phyloP scores from a whole-genome alignment of 2,329 filamentous ascomycete genomes.

The Aspergillus proliferans region DNA sequence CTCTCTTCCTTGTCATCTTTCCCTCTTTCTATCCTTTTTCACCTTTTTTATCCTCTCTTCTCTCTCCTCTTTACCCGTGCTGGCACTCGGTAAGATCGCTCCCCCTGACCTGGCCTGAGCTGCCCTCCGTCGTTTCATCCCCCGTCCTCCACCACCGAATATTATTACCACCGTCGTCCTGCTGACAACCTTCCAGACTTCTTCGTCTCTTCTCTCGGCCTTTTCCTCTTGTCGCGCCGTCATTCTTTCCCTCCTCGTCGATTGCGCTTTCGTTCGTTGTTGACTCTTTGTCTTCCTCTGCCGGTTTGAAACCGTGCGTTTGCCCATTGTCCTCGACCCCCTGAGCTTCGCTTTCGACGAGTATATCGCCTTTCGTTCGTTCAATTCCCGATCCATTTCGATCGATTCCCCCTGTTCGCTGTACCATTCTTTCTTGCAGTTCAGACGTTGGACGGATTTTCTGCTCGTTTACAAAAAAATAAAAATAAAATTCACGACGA shows the following conservation, averaged over 20 bases:
- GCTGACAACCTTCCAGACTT: background rate
- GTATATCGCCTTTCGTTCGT: conserved; percentile 12
- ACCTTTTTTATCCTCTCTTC: background rate
- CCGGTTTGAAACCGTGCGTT: conserved; percentile 20
- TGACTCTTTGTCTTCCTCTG: conserved; percentile 7
- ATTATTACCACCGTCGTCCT: background rate
- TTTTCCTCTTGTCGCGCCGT: background rate
- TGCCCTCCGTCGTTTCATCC: conserved; percentile 1
- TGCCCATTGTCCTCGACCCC: conserved; percentile 10
- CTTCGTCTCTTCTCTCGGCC: background rate
- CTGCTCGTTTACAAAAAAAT: no score
- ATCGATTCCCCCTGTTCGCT: conserved; percentile 1
- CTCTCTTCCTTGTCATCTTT: conserved; percentile 1
- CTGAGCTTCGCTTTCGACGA: conserved; percentile 2
- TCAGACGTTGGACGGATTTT: no score
- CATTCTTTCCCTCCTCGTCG: conserved; percentile 1
- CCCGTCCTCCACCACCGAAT: background rate
- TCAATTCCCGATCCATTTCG: no score
- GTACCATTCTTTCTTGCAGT: background rate
- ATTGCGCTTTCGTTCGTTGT: conserved; percentile 1
- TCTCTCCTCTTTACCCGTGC: background rate
- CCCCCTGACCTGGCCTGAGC: background rate
- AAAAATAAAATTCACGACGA: no score
- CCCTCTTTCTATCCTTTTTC: conserved; percentile 2
- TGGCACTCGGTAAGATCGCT: background rate